phyloP scores from a whole-genome alignment of 768 basidiomycete species.

The Lactifluus echinatus region DNA sequence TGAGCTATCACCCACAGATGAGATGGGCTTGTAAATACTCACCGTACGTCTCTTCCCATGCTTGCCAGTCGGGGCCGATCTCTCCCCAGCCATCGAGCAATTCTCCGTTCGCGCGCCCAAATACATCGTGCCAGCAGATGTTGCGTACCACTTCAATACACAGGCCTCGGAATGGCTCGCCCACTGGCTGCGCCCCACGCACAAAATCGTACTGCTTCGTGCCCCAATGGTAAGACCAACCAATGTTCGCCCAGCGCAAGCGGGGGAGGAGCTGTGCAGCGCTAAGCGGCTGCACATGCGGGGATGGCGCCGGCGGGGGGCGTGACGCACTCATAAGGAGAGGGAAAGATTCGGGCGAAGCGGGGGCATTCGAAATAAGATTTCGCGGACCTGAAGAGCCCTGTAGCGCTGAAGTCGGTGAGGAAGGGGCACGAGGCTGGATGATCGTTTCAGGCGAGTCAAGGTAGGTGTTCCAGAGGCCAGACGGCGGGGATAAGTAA shows the following conservation, averaged over 20 bases:
- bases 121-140: slow-evolving; percentile 68
- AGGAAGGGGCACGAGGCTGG: slow-evolving; percentile 37
- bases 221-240: slow-evolving; percentile 96
- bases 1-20: neutral
- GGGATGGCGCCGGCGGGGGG: slow-evolving; percentile 56
- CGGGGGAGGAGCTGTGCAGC: slow-evolving; percentile 58
- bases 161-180: slow-evolving; percentile 42
- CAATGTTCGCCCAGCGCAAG: slow-evolving; percentile 93
- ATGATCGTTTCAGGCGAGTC: slow-evolving; percentile 31
- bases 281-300: slow-evolving; percentile 40
- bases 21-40: slow-evolving; percentile 6
- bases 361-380: slow-evolving; percentile 67
- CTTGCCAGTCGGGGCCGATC: slow-evolving; percentile 52
- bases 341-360: slow-evolving; percentile 45
- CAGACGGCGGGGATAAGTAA: slow-evolving; percentile 63
- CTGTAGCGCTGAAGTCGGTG: slow-evolving; percentile 18
- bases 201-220: slow-evolving; percentile 91
- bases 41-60: slow-evolving; percentile 80
- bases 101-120: slow-evolving; percentile 25
- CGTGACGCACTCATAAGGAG: slow-evolving; percentile 48
- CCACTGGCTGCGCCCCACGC: slow-evolving; percentile 55
- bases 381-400: slow-evolving; percentile 46
- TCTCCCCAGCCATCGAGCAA: slow-evolving; percentile 41
- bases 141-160: slow-evolving; percentile 54
- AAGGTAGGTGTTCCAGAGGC: slow-evolving; percentile 67